phyloP scores from a whole-genome alignment of 2,329 filamentous ascomycete species.

The Pseudophaeomoniella oleicola region DNA sequence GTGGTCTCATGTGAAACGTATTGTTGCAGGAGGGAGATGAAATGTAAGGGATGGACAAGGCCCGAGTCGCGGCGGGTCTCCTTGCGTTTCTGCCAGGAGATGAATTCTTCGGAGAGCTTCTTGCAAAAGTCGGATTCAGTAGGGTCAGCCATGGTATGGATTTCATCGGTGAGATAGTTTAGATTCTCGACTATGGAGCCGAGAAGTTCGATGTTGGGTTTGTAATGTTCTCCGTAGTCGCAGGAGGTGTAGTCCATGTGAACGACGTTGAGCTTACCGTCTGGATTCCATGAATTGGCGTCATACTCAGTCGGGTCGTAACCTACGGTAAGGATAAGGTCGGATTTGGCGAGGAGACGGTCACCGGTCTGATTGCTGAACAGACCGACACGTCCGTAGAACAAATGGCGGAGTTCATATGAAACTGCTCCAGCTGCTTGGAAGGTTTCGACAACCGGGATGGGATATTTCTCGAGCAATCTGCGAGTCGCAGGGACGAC shows the following conservation, averaged over 20 bases:
- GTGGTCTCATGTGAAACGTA: slow-evolving; percentile 25
- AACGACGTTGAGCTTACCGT: slow-evolving; percentile 22
- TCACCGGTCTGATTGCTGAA: slow-evolving; percentile 36
- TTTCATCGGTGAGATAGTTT: slow-evolving; percentile 17
- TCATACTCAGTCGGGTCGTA: slow-evolving; percentile 36
- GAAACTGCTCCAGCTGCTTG: slow-evolving; percentile 34
- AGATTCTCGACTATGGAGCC: slow-evolving; percentile 28
- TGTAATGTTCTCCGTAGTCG: slow-evolving; percentile 27
- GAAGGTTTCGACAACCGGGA: slow-evolving; percentile 36
- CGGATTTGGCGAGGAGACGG: slow-evolving; percentile 26
- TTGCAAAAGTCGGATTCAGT: slow-evolving; percentile 21
- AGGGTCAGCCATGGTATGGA: slow-evolving; percentile 19
- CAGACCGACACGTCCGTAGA: slow-evolving; percentile 32
- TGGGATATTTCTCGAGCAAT: slow-evolving; percentile 25
- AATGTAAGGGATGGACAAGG: slow-evolving; percentile 30
- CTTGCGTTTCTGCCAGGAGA: slow-evolving; percentile 18
- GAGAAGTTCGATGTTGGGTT: slow-evolving; percentile 26
- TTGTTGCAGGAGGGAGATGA: slow-evolving; percentile 28
- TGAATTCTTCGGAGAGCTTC: slow-evolving; percentile 20
- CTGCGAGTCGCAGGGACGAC: slow-evolving; percentile 27
- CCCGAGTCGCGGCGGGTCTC: slow-evolving; percentile 11
- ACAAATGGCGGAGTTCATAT: slow-evolving; percentile 27
- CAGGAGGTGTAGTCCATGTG: slow-evolving; percentile 27
- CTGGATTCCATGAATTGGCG: slow-evolving; percentile 28
- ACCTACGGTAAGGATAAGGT: slow-evolving; percentile 30